Evolutionary conservation across 108 stramenopile genomes (phyloP).

Genomic region (Cyclotella sp.): DNA sequence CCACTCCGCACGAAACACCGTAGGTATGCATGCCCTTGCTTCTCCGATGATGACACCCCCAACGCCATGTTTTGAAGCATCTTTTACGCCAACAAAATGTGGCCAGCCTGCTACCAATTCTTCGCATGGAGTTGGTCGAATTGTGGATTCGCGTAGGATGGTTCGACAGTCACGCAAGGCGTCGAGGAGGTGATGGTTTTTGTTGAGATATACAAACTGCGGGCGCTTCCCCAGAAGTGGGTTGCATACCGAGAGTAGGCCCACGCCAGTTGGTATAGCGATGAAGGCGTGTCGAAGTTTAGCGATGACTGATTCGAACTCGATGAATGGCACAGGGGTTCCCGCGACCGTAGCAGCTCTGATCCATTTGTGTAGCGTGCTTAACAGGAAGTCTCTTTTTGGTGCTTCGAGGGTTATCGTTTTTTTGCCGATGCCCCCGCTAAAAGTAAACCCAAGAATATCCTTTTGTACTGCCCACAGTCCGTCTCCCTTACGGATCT

Average conservation of each 20-base stretch:
- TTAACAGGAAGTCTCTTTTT: background rate
- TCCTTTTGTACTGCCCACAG: background rate
- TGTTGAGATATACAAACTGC: background rate
- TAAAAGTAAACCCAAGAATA: slow-evolving; percentile 1
- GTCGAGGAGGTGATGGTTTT: background rate
- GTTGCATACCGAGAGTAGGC: background rate
- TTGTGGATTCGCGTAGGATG: background rate
- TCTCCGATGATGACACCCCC: slow-evolving; percentile 2
- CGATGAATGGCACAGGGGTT: background rate
- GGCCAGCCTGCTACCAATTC: background rate
- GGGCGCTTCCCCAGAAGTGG: background rate
- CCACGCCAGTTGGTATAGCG: background rate
- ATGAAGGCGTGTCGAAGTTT: slow-evolving; percentile 24
- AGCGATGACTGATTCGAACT: slow-evolving; percentile 8
- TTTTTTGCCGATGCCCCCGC: background rate
- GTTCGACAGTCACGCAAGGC: background rate
- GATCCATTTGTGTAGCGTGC: background rate
- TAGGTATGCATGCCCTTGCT: background rate
- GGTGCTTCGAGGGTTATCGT: no score
- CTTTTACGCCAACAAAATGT: background rate
- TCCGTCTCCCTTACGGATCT: slow-evolving; percentile 7
- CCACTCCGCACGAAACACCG: background rate
- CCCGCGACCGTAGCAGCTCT: background rate
- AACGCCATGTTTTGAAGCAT: background rate
- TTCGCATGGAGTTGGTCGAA: background rate